A percentile compares a stretch with the other conserved stretches of the same genome.
Evolutionary conservation across 345 rosid species (phyloP).

Genomic region (Eutrema yunnanense): DNA sequence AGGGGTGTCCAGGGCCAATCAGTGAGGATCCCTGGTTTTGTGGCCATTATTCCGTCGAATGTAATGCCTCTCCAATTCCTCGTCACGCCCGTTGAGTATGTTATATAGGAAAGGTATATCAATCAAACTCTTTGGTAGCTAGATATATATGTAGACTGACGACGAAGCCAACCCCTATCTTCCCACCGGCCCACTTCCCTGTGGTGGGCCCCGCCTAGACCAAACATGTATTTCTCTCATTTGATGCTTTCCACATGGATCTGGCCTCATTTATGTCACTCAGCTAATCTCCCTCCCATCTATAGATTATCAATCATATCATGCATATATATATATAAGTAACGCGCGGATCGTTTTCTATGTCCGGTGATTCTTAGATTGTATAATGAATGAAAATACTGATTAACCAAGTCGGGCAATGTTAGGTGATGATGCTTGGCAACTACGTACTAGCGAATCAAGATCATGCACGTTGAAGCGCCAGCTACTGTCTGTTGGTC

Average conservation of each 20-base stretch:
- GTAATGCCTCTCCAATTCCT: conserved; percentile 9
- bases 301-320: not conserved
- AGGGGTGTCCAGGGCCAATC: conserved; percentile 56
- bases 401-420: conserved; percentile 4
- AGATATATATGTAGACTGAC: not conserved
- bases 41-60: conserved; percentile 39
- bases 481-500: conserved; percentile 23
- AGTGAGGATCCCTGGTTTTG: conserved; percentile 51
- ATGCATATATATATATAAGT: not conserved
- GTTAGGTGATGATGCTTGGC: not conserved
- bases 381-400: not conserved
- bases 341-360: not conserved
- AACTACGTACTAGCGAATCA: conserved; percentile 2
- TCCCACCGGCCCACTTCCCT: conserved; percentile 20
- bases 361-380: not conserved
- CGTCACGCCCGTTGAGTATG: not conserved
- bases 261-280: conserved; percentile 13
- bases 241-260: conserved; percentile 15
- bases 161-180: conserved; percentile 24
- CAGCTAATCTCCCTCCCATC: conserved; percentile 1
- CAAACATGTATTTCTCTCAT: conserved; percentile 9
- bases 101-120: conserved; percentile 14
- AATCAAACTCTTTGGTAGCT: not conserved
- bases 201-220: not conserved
- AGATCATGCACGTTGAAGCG: conserved; percentile 5